phyloP scores from a whole-genome alignment of 192 early-diverging fungal genomes.

The Coemansia sp. region DNA sequence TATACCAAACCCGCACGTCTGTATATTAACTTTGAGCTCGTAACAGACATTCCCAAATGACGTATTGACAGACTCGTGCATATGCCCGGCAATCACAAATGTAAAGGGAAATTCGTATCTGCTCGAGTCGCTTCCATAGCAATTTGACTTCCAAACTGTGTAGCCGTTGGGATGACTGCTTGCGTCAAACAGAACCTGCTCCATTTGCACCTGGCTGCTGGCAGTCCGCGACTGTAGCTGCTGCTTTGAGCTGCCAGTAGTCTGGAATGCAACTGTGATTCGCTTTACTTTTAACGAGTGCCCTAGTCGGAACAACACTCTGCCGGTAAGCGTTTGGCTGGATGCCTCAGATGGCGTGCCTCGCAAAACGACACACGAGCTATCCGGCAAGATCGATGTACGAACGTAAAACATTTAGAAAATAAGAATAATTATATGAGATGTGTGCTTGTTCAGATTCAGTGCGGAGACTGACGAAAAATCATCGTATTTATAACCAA shows the following conservation, averaged over 20 bases:
- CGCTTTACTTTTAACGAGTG: conserved; percentile 33
- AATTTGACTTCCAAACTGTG: conserved; percentile 16
- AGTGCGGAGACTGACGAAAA: background rate
- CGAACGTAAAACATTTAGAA: conserved; percentile 34
- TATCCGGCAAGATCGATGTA: conserved; percentile 26
- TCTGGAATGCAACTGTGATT: conserved; percentile 20
- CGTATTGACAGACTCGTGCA: conserved; percentile 34
- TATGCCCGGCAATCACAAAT: conserved; percentile 29
- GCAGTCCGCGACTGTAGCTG: conserved; percentile 5
- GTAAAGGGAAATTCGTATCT: conserved; percentile 35
- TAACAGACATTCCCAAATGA: conserved; percentile 30
- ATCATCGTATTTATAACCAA: background rate
- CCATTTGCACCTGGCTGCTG: conserved; percentile 4
- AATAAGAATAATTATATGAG: background rate
- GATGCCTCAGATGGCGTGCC: conserved; percentile 34
- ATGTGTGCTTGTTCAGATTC: background rate
- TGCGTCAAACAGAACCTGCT: conserved; percentile 29
- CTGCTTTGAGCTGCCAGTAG: background rate
- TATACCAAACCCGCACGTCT: conserved; percentile 40
- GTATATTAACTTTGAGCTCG: conserved; percentile 35
- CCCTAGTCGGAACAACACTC: conserved; percentile 30
- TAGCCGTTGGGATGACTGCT: conserved; percentile 7
- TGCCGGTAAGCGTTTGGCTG: conserved; percentile 23
- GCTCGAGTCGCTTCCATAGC: background rate
- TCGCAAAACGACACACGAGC: conserved; percentile 19